Base-by-base conservation (phyloP, 1,139 yeast species). In the Debaryomyces nepalensis region DNA sequence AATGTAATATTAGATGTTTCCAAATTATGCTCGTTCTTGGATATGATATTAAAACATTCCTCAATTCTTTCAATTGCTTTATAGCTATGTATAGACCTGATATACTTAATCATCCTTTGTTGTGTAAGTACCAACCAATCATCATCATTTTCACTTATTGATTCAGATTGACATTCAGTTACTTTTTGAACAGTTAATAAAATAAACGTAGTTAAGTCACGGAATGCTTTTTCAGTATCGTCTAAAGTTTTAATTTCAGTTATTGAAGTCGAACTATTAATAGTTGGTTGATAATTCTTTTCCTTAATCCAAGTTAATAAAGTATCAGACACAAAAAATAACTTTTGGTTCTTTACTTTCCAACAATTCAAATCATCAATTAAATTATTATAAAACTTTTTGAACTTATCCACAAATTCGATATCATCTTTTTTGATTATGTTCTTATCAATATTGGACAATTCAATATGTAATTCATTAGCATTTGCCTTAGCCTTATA, bases 171-270 rank as follows among this genome's bases (percentile, higher is more conserved):
- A 33, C 68, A 59, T 24, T 66, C 65, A 10, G 80, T 57, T 2
- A 65, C 58, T 47, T 79, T 77, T 63, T 90, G 97, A 49, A 86
- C 77, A 0, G 85, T 74, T 32, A 90, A 72, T 43, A 90, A 65
- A 22, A 88, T 74, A 3, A 85, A 74, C 22, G 79, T 78, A n/a
- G 83, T 72, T 5, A 87, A 57, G 12, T 73, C 71, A 45, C 85
- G 70, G 47, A 81, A 70, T 2, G 64, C 53, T 5, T 46, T 40
- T 51, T 84, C 89, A 35, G 81, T 55, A 6, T 63, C 70, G 33
- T 68, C 70, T 4, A 77, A 51, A 0, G 64, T 46, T 5, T 47
- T 48, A 6, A 52, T 16, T 2, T 47, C 46, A 2, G 45, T 39
- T 14, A 63, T 41, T 1, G 67, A 55, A 2, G 70, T 63, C 2